Percentiles rank a stretch among this genome's conserved stretches.
phyloP scores from a whole-genome alignment of 371 early-diverging fungal species.

The Lichtheimia corymbifera region DNA sequence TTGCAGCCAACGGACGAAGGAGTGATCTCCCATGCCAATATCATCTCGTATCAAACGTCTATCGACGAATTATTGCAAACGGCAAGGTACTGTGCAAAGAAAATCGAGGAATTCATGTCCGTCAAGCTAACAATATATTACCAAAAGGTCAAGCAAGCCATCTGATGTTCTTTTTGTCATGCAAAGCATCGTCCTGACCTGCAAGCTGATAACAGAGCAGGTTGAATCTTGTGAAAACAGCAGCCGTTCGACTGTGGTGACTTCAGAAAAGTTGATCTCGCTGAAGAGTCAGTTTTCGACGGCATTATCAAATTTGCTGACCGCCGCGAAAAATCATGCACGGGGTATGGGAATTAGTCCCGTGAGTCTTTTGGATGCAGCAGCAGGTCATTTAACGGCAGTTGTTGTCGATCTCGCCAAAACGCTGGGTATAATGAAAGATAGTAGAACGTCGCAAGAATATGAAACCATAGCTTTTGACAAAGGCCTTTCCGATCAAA shows the following conservation, averaged over 20 bases:
- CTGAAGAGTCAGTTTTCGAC: slow-evolving; percentile 64
- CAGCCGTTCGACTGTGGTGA: slow-evolving; percentile 16
- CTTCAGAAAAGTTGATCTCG: slow-evolving; percentile 33
- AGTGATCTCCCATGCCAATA: slow-evolving; percentile 61
- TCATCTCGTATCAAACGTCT: slow-evolving; percentile 78
- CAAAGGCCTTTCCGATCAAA: no score
- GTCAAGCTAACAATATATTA: neutral
- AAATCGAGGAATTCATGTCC: neutral
- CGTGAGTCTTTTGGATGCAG: slow-evolving; percentile 71
- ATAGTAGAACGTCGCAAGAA: neutral
- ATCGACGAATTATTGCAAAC: slow-evolving; percentile 78
- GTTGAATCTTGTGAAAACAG: slow-evolving; percentile 66
- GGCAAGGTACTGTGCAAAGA: slow-evolving; percentile 47
- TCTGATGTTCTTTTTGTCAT: slow-evolving; percentile 77
- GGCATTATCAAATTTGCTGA: slow-evolving; percentile 67
- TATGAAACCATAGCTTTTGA: no score
- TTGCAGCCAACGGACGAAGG: slow-evolving; percentile 62
- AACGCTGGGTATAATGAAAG: slow-evolving; percentile 51
- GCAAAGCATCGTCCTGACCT: slow-evolving; percentile 80
- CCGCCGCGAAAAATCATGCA: slow-evolving; percentile 79
- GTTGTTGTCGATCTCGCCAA: slow-evolving; percentile 79
- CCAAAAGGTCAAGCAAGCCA: slow-evolving; percentile 60
- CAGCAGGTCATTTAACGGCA: slow-evolving; percentile 75
- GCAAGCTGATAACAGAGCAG: slow-evolving; percentile 81
- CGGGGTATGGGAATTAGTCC: slow-evolving; percentile 72